phyloP scores from a whole-genome alignment of 2,329 filamentous ascomycete genomes.

The Penicillium palitans region DNA sequence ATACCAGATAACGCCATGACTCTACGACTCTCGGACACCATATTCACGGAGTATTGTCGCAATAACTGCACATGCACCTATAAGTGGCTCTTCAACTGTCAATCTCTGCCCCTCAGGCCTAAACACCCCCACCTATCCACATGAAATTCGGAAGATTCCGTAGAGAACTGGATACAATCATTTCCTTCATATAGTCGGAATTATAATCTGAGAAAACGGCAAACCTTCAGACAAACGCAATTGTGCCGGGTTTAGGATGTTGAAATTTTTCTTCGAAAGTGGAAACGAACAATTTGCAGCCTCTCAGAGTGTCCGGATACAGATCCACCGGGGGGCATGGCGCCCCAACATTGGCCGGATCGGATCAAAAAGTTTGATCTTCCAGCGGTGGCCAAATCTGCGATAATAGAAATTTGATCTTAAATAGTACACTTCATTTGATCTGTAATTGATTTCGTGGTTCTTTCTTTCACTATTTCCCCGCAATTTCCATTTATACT shows the following conservation, averaged over 20 bases:
- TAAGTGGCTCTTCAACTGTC: conserved; percentile 3
- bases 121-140: neutral
- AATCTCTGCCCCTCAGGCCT: neutral
- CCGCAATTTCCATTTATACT: neutral
- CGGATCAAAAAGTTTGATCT: conserved; percentile 6
- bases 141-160: neutral
- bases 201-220: neutral
- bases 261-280: neutral
- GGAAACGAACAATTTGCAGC: neutral
- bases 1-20: neutral
- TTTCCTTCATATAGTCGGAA: neutral
- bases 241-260: neutral
- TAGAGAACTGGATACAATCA: neutral
- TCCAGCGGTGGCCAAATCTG: conserved; percentile 3
- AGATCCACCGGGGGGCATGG: neutral
- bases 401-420: neutral
- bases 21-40: neutral
- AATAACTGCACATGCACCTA: neutral
- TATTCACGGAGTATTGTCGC: neutral
- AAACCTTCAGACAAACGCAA: neutral
- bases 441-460: neutral
- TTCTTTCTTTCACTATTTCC: neutral
- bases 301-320: neutral
- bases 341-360: neutral
- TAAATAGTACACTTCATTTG: neutral